Conservation (phyloP, 331 rosid genomes). For the Saraca asoca region DNA sequence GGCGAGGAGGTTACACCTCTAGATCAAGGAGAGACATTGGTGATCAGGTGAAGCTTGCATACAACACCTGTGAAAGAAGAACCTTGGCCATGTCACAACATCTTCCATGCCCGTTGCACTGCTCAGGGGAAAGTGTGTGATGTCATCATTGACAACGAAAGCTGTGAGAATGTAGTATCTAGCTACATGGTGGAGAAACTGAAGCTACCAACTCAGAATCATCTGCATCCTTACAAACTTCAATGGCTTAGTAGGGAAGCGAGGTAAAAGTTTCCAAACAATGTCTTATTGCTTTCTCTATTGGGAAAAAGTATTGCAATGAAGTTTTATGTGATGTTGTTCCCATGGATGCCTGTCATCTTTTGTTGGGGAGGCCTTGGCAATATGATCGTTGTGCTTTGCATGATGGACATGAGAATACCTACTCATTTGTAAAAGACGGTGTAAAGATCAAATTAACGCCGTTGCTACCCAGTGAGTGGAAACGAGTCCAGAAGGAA, state of each 20-base stretch:
- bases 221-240: no score
- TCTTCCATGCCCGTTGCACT: not conserved
- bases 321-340: not conserved
- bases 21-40: not conserved
- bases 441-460: not conserved
- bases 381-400: not conserved
- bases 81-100: not conserved
- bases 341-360: not conserved
- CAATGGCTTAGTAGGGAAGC: no score
- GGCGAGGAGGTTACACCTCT: no score
- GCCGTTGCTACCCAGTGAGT: not conserved
- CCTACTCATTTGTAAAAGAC: no score
- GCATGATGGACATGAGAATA: not conserved
- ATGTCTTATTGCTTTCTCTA: not conserved
- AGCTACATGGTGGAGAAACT: no score
- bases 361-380: not conserved
- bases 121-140: not conserved
- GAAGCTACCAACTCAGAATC: no score
- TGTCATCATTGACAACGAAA: no score
- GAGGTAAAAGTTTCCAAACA: no score
- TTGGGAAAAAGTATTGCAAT: not conserved
- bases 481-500: no score
- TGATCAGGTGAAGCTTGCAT: not conserved
- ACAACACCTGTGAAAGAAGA: not conserved
- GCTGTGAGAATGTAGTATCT: no score